Base-by-base conservation (phyloP, 352 stramenopile genomes). In the Phytophthora pistaciae region DNA sequence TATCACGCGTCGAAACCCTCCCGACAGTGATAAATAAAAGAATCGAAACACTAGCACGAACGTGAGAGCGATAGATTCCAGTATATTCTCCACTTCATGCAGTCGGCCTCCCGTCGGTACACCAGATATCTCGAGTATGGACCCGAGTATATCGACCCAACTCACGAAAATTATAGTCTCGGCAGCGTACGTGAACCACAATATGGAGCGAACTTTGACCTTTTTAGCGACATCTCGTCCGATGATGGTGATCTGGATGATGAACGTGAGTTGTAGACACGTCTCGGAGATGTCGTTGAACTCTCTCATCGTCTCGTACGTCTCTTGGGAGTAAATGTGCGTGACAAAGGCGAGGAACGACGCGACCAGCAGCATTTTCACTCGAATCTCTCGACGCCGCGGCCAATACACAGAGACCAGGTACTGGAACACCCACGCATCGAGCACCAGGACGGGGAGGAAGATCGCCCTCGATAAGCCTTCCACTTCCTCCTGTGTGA, bases 201-300 rank as follows among this genome's bases (percentile, higher is more conserved):
- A 20, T 9, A 85, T 67, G 0, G 67, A 75, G 2, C 42, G 50
- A 8, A 85, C 29, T 25, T 70, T 70, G 38, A 84, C 67, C 27
- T 71, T 72, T n/a, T 61, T 50, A 18, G 60, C 65, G 7, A 83
- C 65, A 18, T 66, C 75, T 21, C 64, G 56, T 18, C 72, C 71
- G 23, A 85, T 71, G 13, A 82, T 70, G 0, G 76, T 84, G 66
- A 85, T 83, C 42, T 83, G 78, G 8, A 82, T 69, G 18, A 82
- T 68, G 60, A 85, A 84, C 18, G 70, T 80, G 4, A 78, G 23
- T 38, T 77, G 56, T 1, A 74, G 68, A 18, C 67, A 72, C 58
- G 75, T 69, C 74, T 82, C 74, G 13, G 74, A 82, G 16, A 82
- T 77, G 53, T 84, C 67, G 57, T 82, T 84, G 5, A 66, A 52